Conservation (phyloP, 2,329 filamentous ascomycete genomes). For the Calcarisporium arbuscula region DNA sequence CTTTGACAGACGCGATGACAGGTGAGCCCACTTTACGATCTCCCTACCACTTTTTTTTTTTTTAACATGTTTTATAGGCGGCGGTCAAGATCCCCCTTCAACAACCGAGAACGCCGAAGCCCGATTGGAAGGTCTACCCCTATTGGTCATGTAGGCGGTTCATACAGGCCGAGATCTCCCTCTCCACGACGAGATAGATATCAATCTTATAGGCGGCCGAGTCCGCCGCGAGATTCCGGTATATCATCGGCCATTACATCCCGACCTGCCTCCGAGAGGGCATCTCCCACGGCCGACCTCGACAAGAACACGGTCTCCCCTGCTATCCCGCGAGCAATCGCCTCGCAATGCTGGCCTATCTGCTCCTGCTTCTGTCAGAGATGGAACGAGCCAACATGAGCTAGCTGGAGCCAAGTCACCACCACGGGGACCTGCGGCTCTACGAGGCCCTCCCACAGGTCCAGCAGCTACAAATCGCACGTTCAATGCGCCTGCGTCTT, state of each 20-base stretch:
- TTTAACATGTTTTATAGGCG: slow-evolving; percentile 30
- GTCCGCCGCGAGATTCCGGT: slow-evolving; percentile 42
- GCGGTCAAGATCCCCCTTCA: slow-evolving; percentile 49
- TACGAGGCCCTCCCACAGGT: slow-evolving; percentile 44
- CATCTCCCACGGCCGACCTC: slow-evolving; percentile 46
- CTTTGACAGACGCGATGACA: slow-evolving; percentile 36
- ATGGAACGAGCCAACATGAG: slow-evolving; percentile 21
- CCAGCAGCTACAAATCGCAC: slow-evolving; percentile 31
- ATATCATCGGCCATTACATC: slow-evolving; percentile 46
- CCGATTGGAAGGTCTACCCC: slow-evolving; percentile 22
- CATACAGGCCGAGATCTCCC: slow-evolving; percentile 48
- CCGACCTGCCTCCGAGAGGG: slow-evolving; percentile 42
- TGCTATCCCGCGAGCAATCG: slow-evolving; percentile 35
- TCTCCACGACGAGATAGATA: slow-evolving; percentile 39
- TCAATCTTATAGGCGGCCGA: slow-evolving; percentile 39
- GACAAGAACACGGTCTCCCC: slow-evolving; percentile 40
- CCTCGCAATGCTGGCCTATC: slow-evolving; percentile 21
- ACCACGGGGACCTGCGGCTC: slow-evolving; percentile 48
- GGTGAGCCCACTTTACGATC: slow-evolving; percentile 18
- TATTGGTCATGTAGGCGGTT: slow-evolving; percentile 28
- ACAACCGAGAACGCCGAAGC: slow-evolving; percentile 39
- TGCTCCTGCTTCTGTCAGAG: slow-evolving; percentile 19
- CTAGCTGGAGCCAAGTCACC: slow-evolving; percentile 35
- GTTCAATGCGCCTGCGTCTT: slow-evolving; percentile 28
- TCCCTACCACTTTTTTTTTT: not conserved